Base-by-base conservation (phyloP, 1,284 basidiomycete genomes). In the Boletus semigastroideus region DNA sequence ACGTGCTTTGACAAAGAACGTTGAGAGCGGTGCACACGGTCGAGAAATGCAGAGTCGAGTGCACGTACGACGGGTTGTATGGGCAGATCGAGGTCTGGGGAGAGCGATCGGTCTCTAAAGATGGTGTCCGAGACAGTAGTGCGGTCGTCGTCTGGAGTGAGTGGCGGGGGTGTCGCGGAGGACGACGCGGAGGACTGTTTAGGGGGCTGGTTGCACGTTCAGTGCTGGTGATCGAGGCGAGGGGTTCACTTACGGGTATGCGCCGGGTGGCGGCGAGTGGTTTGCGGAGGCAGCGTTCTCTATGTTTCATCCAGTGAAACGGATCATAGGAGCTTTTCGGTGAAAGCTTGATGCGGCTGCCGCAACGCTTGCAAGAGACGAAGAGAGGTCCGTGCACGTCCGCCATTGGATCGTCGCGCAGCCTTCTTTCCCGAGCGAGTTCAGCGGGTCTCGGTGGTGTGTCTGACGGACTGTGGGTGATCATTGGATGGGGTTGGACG, bases 301-400 rank as follows among this genome's bases (percentile, higher is more conserved):
- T 75, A 60, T 87, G 85, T 58, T 77, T 82, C 40, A 70, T 63
- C 86, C 86, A 89, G 63, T 89, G 86, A 59, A 78, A 79, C 17
- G 75, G 74, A 60, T 89, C 86, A 59, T 77, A 89, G 19, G 72
- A 70, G 65, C 82, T 84, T 67, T 87, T 87, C 12, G 72, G 66
- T 3, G 86, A 88, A 19, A 89, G 78, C 67, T 86, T 86, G 69
- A 89, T 86, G 8, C 69, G 67, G 20, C 62, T 67, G 36, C 73
- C 71, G 64, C 86, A 89, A 38, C 76, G 74, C 51, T 69, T 73
- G 71, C 86, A 88, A 51, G 72, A 68, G 46, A 87, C 82, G 45
- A 73, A 72, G 28, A 78, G 71, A 3, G 81, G 78, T 34, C 72
- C 74, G 34, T 79, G 69, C 20, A 86, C 75, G 5, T 73, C 70